Evolutionary conservation across 2,329 filamentous ascomycete genomes (phyloP), one percentile per base, ranked within the genome.

Genomic region (Penicillium occitanis): DNA sequence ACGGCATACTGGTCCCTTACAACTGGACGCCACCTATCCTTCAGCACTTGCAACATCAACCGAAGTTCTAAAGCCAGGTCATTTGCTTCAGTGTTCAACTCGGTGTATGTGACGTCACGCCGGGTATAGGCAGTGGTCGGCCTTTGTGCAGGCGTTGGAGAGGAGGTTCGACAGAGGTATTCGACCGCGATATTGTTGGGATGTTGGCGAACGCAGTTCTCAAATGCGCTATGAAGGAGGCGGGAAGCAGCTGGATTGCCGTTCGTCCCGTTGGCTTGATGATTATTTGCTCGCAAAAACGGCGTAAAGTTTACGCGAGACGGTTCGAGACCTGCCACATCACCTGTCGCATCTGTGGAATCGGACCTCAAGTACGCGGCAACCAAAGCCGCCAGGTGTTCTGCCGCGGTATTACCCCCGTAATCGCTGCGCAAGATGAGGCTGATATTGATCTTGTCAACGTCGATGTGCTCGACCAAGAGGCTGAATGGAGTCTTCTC

Each of bases 151-250:
- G 53, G 37, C 10, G 53, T 40, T 57, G 53, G 17, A 40, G 53
- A 37, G 30, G 53, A 22, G 17, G 53, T 37, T 57, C 30, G 53
- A 57, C 5, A 57, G 8, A 57, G 53, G 19, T 57, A 57, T 19
- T 57, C 53, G 17, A 57, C 28, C 37, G 53, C 53, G 22, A 57
- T 57, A 57, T 57, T 57, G 53, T 57, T 10, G 30, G 53, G 53
- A 22, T 57, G 53, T 22, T 22, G 53, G 2, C 35, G n/a, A 25
- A 57, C 53, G 17, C 53, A 30, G n/a, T 57, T 13, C 17, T 57
- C 53, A 25, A 57, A 57, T 30, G 53, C 53, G 53, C 53, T 57
- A 40, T 57, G 53, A 35, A 57, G 53, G 30, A 57, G 53, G 53
- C 2, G 53, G 22, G 30, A 25, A 57, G 17, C 8, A 5, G 33